Evolutionary conservation across 2,329 filamentous ascomycete species (phyloP).

Genomic region (Eutypella sp.): DNA sequence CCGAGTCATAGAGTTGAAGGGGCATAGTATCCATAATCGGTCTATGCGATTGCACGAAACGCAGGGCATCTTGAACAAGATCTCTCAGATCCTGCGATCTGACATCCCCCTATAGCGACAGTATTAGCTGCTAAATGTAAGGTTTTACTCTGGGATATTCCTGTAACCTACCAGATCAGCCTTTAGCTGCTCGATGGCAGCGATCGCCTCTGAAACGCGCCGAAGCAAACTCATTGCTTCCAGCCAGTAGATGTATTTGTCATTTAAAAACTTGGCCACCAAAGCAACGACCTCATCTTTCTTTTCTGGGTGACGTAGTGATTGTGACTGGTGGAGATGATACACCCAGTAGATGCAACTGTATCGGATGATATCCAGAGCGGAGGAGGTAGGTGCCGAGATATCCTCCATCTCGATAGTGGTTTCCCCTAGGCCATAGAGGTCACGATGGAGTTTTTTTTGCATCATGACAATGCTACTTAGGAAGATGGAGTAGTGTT

Average conservation of each 20-base stretch:
- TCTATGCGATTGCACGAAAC: neutral
- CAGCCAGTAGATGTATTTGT: neutral
- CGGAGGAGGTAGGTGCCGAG: neutral
- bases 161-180: neutral
- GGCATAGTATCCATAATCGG: neutral
- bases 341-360: neutral
- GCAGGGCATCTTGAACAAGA: neutral
- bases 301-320: neutral
- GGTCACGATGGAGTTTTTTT: neutral
- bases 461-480: neutral
- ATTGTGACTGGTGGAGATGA: neutral
- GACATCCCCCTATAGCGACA: neutral
- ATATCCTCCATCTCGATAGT: neutral
- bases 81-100: neutral
- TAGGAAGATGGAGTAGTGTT: neutral
- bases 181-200: neutral
- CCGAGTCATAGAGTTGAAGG: neutral
- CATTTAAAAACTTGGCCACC: neutral
- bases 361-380: neutral
- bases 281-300: neutral
- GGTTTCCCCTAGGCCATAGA: too few relatives aligned
- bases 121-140: neutral
- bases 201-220: neutral
- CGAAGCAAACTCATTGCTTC: neutral
- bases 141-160: neutral